Evolutionary conservation across 202 grass and related monocot genomes (phyloP), one percentile per base, ranked within the genome.

Genomic region (Setaria italica): DNA sequence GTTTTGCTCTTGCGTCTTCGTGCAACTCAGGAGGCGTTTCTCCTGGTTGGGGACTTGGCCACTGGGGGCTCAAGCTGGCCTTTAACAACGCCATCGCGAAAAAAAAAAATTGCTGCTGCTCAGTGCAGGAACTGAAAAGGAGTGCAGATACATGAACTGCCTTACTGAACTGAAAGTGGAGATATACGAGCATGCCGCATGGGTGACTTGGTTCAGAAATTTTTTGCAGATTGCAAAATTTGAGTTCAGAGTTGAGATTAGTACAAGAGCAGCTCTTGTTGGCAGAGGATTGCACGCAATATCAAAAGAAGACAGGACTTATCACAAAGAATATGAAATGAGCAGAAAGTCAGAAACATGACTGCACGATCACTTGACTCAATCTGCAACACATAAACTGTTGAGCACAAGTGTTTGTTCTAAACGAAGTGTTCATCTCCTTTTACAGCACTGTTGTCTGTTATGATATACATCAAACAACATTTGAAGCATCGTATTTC

Each of bases 311-410:
- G 80, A 33, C 67, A 15, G 13, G 11, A 82, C 55, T 34, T 45
- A 80, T 80, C 55, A 71, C 5, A 66, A 72, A 16, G 29, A 51
- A 85, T 58, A 69, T 30, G 43, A 39, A 62, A 79, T 72, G 20
- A 25, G 42, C 11, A 76, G 0, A 74, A 74, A 29, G 13, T 59
- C 62, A 49, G 43, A 53, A 74, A 77, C 82, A 70, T 76, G 86
- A 47, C 5, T 50, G 74, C 80, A 89, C 80, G 74, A 80, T 59
- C 71, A 82, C 16, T 72, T 78, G 25, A 81, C 12, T 70, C 35
- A 17, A 65, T 39, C 62, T 83, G 45, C 64, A 78, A 71, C 15
- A 78, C 43, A 42, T 39, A 68, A 68, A 30, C 9, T 50, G 46
- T 41, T 54, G 30, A 55, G 72, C 55, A 84, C 60, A 62, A 41